phyloP scores from a whole-genome alignment of 768 basidiomycete genomes.

The Mycena filopes region DNA sequence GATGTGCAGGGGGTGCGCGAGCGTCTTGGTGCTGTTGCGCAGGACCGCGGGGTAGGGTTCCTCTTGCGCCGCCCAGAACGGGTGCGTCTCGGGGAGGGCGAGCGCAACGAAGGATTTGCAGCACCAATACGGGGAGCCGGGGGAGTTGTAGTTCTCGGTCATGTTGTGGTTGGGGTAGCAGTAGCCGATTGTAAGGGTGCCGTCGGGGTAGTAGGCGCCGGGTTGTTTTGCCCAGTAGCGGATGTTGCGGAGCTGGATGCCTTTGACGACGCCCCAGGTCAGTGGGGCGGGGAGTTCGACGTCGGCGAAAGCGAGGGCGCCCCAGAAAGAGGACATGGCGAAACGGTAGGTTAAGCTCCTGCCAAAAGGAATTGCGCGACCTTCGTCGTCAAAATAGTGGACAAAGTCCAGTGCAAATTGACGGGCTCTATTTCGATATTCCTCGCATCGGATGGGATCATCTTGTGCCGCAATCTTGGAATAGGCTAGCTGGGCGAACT shows the following conservation, averaged over 20 bases:
- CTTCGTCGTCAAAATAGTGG: conserved; percentile 80
- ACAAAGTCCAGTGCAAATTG: conserved; percentile 76
- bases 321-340: conserved; percentile 87
- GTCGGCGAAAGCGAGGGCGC: conserved; percentile 77
- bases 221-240: conserved; percentile 77
- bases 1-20: conserved; percentile 76
- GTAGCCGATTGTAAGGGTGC: conserved; percentile 79
- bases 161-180: conserved; percentile 79
- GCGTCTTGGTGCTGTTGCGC: conserved; percentile 57
- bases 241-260: conserved; percentile 76
- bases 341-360: conserved; percentile 82
- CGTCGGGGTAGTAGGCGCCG: conserved; percentile 68
- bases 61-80: conserved; percentile 78
- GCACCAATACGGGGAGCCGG: conserved; percentile 84
- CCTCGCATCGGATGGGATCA: conserved; percentile 72
- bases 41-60: conserved; percentile 68
- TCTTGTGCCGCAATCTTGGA: conserved; percentile 71
- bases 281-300: conserved; percentile 74
- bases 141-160: conserved; percentile 84
- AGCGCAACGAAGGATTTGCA: conserved; percentile 81
- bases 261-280: conserved; percentile 81
- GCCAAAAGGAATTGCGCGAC: conserved; percentile 80
- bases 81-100: conserved; percentile 70
- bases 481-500: conserved; percentile 78
- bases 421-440: conserved; percentile 70